Evolutionary conservation across 1,139 yeast genomes (phyloP), one percentile per base, ranked within the genome.

Genomic region (Magnusiomyces sp.): DNA sequence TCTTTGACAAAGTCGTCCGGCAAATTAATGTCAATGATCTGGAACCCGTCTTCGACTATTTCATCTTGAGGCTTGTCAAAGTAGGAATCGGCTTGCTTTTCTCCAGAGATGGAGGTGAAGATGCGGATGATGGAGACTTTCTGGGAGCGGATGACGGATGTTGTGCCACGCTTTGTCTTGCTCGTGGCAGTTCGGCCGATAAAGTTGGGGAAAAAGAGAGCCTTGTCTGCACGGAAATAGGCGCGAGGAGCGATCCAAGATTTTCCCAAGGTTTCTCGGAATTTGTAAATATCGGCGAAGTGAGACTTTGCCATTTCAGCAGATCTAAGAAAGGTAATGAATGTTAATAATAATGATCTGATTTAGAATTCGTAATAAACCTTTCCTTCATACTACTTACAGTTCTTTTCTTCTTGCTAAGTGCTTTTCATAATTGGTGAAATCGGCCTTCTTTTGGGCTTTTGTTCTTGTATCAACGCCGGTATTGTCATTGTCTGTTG

Each of bases 141-240:
- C 7, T 76, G 77, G 40, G 67, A 62, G 29, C 29, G 29, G n/a
- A 81, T 63, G 0, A 63, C 70, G 63, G 67, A 57, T 56, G 76
- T 78, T 45, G 75, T 63, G 16, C 72, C 61, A 32, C 71, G 67
- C 31, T 68, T 63, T n/a, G 68, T 65, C 1, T 72, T 68, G 16
- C 23, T 41, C 14, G 31, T 43, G 42, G 92, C 64, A 1, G 83
- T 74, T 27, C 73, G 73, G 0, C 86, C 95, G 32, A 69, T 65
- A 53, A 92, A 73, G 61, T 89, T 89, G n/a, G 97, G 96, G 69
- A 92, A 87, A 62, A 78, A 92, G 50, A 81, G 70, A 0, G 97
- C 75, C 60, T 78, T 83, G n/a, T 85, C 94, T 9, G 72, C 69
- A 53, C 76, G 78, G 75, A 92, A 89, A 58, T 77, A 83, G 1